Conservation (phyloP, 768 basidiomycete species). For the Leccinum barrowsii region DNA sequence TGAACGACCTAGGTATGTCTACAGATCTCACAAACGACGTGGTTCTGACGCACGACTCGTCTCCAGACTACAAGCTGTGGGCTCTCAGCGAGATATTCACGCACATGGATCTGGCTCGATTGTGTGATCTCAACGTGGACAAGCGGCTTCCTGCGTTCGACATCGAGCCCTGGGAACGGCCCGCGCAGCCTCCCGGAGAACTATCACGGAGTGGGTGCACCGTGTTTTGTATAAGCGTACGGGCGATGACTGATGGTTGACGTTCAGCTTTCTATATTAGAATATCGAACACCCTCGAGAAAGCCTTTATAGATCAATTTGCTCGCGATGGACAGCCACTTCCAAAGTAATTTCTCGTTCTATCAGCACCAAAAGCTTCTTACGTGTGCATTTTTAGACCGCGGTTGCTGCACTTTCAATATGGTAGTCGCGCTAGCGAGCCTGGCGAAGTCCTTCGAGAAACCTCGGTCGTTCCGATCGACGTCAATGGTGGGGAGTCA, state of each 20-base stretch:
- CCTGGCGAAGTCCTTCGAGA: slow-evolving; percentile 30
- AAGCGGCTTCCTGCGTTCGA: slow-evolving; percentile 46
- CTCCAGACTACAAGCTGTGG: slow-evolving; percentile 49
- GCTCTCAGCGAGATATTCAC: slow-evolving; percentile 63
- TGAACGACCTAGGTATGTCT: slow-evolving; percentile 36
- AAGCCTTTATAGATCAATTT: slow-evolving; percentile 37
- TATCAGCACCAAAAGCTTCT: slow-evolving; percentile 1
- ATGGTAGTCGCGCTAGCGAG: slow-evolving; percentile 43
- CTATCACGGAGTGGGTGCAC: slow-evolving; percentile 37
- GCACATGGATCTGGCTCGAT: slow-evolving; percentile 62
- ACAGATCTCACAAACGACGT: slow-evolving; percentile 5
- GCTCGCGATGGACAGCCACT: slow-evolving; percentile 30
- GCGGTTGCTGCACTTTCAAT: slow-evolving; percentile 53
- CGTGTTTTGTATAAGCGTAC: background rate
- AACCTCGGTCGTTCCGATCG: slow-evolving; percentile 51
- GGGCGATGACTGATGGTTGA: slow-evolving; percentile 12
- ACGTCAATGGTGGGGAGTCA: slow-evolving; percentile 39
- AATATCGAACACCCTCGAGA: slow-evolving; percentile 44
- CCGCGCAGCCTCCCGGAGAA: slow-evolving; percentile 38
- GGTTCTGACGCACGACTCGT: background rate
- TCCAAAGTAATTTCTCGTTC: slow-evolving; percentile 26
- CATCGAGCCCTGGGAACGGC: slow-evolving; percentile 38
- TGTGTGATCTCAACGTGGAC: slow-evolving; percentile 55
- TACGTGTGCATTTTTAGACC: slow-evolving; percentile 15
- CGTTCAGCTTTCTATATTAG: slow-evolving; percentile 47